Percentiles rank a stretch among this genome's conserved stretches.
Conservation (phyloP, 1,284 basidiomycete species). For the Lignosus rhinocerotis region DNA sequence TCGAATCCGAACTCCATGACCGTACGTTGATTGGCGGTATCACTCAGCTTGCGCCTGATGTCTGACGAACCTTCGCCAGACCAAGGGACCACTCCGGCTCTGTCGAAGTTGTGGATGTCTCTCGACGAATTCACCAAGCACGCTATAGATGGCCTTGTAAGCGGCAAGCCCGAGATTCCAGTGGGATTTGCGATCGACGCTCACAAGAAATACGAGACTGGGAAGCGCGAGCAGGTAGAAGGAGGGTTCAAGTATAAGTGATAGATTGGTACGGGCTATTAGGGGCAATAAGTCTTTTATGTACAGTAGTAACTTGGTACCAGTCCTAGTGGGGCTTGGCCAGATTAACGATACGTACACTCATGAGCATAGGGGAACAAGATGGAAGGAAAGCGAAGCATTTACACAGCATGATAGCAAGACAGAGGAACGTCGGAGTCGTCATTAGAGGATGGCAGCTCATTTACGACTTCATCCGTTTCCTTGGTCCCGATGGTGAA, state of each 20-base stretch:
- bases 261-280: background rate
- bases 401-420: background rate
- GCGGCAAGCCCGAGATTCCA: slow-evolving; percentile 44
- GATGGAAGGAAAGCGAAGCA: background rate
- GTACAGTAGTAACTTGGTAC: too few species aligned
- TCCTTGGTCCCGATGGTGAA: background rate
- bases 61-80: slow-evolving; percentile 33
- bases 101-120: slow-evolving; percentile 63
- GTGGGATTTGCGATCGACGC: slow-evolving; percentile 32
- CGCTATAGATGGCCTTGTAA: slow-evolving; percentile 48
- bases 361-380: background rate
- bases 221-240: slow-evolving; percentile 28
- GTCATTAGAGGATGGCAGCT: slow-evolving; percentile 2
- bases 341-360: background rate
- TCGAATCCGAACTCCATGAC: slow-evolving; percentile 68
- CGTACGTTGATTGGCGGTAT: slow-evolving; percentile 34
- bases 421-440: slow-evolving; percentile 8
- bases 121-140: slow-evolving; percentile 49
- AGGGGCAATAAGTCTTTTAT: too few species aligned
- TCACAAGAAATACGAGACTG: slow-evolving; percentile 35
- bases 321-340: too few species aligned
- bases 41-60: background rate
- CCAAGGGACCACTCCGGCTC: slow-evolving; percentile 47
- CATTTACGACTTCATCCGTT: background rate
- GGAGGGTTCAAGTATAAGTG: background rate